phyloP scores from a whole-genome alignment of 495 filamentous ascomycete genomes.

The Xylaria sp. region DNA sequence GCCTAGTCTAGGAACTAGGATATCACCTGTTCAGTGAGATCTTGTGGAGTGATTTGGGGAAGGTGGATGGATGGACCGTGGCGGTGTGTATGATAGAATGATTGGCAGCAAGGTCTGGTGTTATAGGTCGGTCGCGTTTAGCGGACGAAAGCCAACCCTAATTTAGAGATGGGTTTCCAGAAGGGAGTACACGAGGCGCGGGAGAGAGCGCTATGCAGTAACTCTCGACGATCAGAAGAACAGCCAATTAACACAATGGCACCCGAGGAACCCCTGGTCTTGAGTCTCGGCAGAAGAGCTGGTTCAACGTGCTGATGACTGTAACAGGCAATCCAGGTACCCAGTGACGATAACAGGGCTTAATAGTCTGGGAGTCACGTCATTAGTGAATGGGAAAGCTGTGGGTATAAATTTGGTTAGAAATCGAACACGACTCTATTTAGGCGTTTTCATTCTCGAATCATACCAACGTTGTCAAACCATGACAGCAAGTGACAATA shows the following conservation, averaged over 20 bases:
- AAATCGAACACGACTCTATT: conserved; percentile 9
- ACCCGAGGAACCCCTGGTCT: conserved; percentile 24
- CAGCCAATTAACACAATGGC: conserved; percentile 19
- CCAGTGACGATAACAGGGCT: conserved; percentile 24
- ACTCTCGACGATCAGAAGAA: conserved; percentile 24
- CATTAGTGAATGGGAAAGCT: conserved; percentile 23
- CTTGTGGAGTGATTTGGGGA: conserved; percentile 19
- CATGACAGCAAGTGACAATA: conserved; percentile 7
- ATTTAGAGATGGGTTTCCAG: conserved; percentile 18
- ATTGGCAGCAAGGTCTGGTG: conserved; percentile 21
- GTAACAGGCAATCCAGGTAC: conserved; percentile 20
- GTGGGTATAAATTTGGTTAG: conserved; percentile 8
- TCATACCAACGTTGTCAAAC: conserved; percentile 19
- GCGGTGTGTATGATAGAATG: conserved; percentile 22
- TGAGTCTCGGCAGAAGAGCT: conserved; percentile 25
- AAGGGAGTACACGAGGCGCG: conserved; percentile 14
- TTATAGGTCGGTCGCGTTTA: conserved; percentile 25
- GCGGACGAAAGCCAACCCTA: conserved; percentile 20
- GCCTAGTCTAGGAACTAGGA: conserved; percentile 17
- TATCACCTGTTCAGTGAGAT: conserved; percentile 1
- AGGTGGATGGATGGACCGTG: conserved; percentile 13
- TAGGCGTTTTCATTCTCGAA: conserved; percentile 4
- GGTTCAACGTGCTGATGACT: conserved; percentile 21
- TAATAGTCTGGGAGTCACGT: conserved; percentile 19
- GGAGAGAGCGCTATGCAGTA: conserved; percentile 25